These are phyloP conservation scores for Jaltomata sinuosa DNA, from an alignment of 257 asterid genomes.

Conservation along the genomic window DNA sequence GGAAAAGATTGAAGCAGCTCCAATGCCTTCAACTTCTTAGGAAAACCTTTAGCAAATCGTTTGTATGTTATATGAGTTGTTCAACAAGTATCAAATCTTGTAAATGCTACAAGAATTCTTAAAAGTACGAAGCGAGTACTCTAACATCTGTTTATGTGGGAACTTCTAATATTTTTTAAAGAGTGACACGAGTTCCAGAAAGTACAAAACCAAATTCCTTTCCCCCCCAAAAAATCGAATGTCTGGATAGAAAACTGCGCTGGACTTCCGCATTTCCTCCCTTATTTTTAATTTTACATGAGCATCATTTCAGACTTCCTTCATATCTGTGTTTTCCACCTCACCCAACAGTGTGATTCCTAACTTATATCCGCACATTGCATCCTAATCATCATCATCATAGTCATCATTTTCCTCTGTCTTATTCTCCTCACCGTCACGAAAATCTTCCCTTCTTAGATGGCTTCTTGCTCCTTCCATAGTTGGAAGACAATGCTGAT, in stretches of 20 bases:
- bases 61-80: background rate
- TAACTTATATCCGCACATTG: background rate
- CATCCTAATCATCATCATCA: background rate
- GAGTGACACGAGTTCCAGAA: background rate
- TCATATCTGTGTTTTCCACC: background rate
- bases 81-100: background rate
- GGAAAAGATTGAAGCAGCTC: background rate
- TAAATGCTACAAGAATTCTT: background rate
- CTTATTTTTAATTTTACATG: background rate
- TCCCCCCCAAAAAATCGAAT: background rate
- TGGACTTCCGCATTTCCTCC: background rate
- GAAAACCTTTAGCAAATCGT: background rate
- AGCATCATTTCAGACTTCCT: background rate
- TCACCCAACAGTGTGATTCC: background rate
- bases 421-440: background rate
- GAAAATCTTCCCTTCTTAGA: background rate
- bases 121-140: background rate
- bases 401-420: background rate
- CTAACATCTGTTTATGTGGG: background rate
- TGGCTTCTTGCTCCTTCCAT: background rate
- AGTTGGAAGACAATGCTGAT: background rate
- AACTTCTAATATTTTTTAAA: background rate
- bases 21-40: background rate
- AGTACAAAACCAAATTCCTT: background rate
- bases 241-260: background rate